These are phyloP conservation scores for Ceratocystiopsis sp. DNA, from an alignment of 2,329 filamentous ascomycete species.

Conservation along the genomic window DNA sequence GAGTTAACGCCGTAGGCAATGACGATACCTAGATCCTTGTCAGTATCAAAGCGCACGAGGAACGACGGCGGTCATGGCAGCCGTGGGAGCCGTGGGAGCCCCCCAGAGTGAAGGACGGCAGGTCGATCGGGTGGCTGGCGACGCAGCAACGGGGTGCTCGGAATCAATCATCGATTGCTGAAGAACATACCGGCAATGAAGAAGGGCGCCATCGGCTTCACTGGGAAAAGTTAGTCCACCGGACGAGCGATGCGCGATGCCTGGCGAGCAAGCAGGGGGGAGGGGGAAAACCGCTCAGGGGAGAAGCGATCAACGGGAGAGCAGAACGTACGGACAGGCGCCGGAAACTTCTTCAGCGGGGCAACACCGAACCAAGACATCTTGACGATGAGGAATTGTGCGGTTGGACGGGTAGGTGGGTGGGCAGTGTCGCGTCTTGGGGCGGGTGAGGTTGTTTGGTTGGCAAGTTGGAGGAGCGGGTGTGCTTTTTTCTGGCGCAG, in stretches of 20 bases:
- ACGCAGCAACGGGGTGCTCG: neutral
- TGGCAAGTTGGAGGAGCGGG: neutral
- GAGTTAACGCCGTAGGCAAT: conserved; percentile 88
- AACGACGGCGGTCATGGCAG: too few species aligned
- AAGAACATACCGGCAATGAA: conserved; percentile 68
- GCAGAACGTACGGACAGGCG: conserved; percentile 55
- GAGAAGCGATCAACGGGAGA: conserved; percentile 2
- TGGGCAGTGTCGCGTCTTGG: too few species aligned
- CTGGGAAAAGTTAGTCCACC: conserved; percentile 26
- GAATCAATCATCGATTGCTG: too few species aligned
- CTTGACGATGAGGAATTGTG: conserved; percentile 24
- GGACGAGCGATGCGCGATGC: neutral
- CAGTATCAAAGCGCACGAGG: too few species aligned
- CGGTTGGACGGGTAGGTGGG: neutral
- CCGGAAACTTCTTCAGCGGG: conserved; percentile 63
- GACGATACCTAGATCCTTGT: conserved; percentile 44
- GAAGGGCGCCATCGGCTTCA: conserved; percentile 84
- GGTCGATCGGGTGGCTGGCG: too few species aligned
- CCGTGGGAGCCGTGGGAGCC: too few species aligned
- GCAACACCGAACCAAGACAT: conserved; percentile 57
- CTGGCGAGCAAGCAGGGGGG: neutral
- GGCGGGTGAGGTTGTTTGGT: neutral
- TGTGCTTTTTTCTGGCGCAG: neutral
- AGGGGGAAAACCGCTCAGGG: neutral
- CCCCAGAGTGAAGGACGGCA: too few species aligned